Evolutionary conservation across 345 rosid genomes (phyloP), one percentile per base, ranked within the genome.

Genomic region (Syzygium jambos): DNA sequence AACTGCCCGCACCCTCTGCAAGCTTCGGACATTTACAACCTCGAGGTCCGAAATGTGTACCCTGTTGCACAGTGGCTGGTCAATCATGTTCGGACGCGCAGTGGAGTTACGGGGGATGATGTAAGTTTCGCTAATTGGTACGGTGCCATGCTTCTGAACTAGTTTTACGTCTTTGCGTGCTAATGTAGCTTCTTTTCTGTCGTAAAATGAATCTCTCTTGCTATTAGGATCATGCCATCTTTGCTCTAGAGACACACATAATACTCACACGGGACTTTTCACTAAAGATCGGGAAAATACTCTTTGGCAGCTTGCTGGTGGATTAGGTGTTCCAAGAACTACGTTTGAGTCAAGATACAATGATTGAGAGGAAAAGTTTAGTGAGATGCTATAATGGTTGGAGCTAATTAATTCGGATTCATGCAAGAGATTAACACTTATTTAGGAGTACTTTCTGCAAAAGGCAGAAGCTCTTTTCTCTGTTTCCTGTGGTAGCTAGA

Each of bases 321-420:
- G 89, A 84, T 84, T 93, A 54, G 87, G 61, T 59, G 86, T 65
- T 65, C 83, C 85, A 27, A 90, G 85, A 88, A 87, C 87, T 87
- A 91, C 95, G 2, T 85, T 90, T 61, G 90, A 88, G 89, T 88
- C 86, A n/a, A 84, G 92, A 90, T 89, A 52, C 41, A 73, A 65
- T 21, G 84, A 87, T 88, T 85, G 89, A 85, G 92, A 87, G 9
- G 89, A 90, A 85, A 92, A 90, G 95, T 95, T 93, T 53, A 84
- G 88, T 82, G 85, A 78, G 14, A 61, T 86, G 73, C 61, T 52
- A 25, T 30, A 43, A n/a, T 52, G 51, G 34, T 61, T 80, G 85
- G 53, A 77, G 51, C 27, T 51, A 29, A 29, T 86, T 30, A 30
- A 29, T 73, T 86, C 7, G 27, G 73, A 51, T 86, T 43, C 82